phyloP scores from a whole-genome alignment of 2,329 filamentous ascomycete species.

The Cordyceps cicadae region DNA sequence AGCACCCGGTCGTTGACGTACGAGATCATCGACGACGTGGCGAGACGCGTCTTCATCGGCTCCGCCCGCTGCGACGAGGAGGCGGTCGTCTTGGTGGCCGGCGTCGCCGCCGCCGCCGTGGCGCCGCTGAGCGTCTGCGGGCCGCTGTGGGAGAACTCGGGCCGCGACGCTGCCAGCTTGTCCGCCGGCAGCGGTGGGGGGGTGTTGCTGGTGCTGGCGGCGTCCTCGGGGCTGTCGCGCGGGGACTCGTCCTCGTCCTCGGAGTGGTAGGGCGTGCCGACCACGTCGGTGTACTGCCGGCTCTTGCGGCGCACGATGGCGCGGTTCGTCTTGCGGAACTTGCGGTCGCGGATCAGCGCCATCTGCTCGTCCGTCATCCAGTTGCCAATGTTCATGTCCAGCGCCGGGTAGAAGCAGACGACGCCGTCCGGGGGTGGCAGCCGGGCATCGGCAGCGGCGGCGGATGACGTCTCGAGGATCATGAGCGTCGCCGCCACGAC shows the following conservation, averaged over 20 bases:
- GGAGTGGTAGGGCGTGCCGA: slow-evolving; percentile 73
- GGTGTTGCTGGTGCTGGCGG: slow-evolving; percentile 13
- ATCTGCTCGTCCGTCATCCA: slow-evolving; percentile 99
- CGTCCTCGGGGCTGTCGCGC: slow-evolving; percentile 16
- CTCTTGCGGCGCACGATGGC: slow-evolving; percentile 75
- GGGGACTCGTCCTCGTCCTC: slow-evolving; percentile 58
- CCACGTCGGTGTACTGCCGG: slow-evolving; percentile 77
- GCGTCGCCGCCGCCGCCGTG: slow-evolving; percentile 12
- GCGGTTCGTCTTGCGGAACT: slow-evolving; percentile 67
- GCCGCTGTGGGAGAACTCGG: slow-evolving; percentile 43
- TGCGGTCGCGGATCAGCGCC: slow-evolving; percentile 79
- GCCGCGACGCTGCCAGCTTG: slow-evolving; percentile 27
- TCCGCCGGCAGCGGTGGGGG: slow-evolving; percentile 6
- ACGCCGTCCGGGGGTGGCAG: slow-evolving; percentile 72
- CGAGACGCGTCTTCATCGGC: slow-evolving; percentile 72
- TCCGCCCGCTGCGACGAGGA: slow-evolving; percentile 50
- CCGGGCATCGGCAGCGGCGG: slow-evolving; percentile 31
- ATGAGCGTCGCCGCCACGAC: slow-evolving; percentile 70
- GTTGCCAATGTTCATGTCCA: slow-evolving; percentile 96
- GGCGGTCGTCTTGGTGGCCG: slow-evolving; percentile 21
- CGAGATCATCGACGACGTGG: slow-evolving; percentile 93
- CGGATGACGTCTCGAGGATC: slow-evolving; percentile 65
- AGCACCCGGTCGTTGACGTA: slow-evolving; percentile 96
- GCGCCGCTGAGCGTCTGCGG: slow-evolving; percentile 25
- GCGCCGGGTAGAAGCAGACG: slow-evolving; percentile 76